A percentile compares a stretch with the other conserved stretches of the same genome.
Conservation (phyloP, 768 basidiomycete species). For the Cystobasidium onofrii region DNA sequence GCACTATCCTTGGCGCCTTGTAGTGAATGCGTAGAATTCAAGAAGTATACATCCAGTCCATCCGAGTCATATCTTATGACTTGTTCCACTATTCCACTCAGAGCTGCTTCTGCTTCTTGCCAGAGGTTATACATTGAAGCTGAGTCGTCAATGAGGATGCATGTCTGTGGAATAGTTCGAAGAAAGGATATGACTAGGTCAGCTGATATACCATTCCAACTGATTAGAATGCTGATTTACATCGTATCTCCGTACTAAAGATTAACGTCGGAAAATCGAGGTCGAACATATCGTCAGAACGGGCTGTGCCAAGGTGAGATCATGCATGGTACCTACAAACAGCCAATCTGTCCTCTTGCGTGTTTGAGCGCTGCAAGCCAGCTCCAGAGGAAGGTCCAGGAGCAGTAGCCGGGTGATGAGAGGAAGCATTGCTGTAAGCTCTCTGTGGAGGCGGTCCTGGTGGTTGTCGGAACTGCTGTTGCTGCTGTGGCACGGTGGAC, state of each 20-base stretch:
- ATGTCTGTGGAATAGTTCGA: too few relatives aligned
- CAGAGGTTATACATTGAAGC: conserved; percentile 36
- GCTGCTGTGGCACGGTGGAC: background rate
- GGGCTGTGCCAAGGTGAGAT: background rate
- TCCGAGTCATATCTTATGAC: conserved; percentile 26
- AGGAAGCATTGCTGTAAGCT: background rate
- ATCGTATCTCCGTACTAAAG: conserved; percentile 15
- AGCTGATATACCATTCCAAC: too few relatives aligned
- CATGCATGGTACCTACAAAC: conserved; percentile 3
- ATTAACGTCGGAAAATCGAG: background rate
- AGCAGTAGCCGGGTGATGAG: background rate
- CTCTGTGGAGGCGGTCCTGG: background rate
- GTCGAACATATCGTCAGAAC: background rate
- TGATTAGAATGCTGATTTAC: too few relatives aligned
- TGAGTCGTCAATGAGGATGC: conserved; percentile 36
- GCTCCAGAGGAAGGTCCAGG: background rate
- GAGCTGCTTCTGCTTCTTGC: conserved; percentile 32
- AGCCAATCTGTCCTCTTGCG: conserved; percentile 12
- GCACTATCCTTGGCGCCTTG: conserved; percentile 1
- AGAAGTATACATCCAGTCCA: conserved; percentile 32
- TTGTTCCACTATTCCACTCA: conserved; percentile 34
- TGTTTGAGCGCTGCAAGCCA: background rate
- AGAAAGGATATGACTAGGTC: too few relatives aligned
- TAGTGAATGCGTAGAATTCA: conserved; percentile 29
- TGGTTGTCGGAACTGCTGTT: background rate